These are phyloP conservation scores for Plasmopara halstedii DNA, from an alignment of 352 stramenopile genomes.

Conservation along the genomic window DNA sequence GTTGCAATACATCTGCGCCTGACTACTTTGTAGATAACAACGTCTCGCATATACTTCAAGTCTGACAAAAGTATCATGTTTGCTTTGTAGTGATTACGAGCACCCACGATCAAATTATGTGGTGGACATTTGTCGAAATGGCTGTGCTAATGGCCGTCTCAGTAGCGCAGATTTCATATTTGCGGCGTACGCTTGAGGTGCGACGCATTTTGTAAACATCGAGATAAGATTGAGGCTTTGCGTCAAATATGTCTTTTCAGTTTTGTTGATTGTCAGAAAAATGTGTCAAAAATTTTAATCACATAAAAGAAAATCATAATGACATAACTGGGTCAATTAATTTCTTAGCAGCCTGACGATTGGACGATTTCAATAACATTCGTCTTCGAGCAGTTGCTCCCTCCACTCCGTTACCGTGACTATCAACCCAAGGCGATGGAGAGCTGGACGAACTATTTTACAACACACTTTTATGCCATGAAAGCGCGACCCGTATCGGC, in stretches of 20 bases:
- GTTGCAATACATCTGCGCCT: too few relatives aligned
- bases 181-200: conserved; percentile 79
- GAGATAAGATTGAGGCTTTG: too few relatives aligned
- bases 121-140: conserved; percentile 77
- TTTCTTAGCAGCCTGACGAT: conserved; percentile 7
- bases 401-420: not conserved
- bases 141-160: conserved; percentile 59
- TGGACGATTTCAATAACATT: conserved; percentile 8
- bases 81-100: conserved; percentile 67
- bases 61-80: not conserved
- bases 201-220: conserved; percentile 79
- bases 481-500: conserved; percentile 75
- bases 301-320: too few relatives aligned
- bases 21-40: too few relatives aligned
- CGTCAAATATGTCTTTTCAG: too few relatives aligned
- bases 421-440: conserved; percentile 26
- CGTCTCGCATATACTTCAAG: too few relatives aligned
- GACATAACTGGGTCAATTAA: too few relatives aligned
- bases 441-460: conserved; percentile 65
- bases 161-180: conserved; percentile 77
- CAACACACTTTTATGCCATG: conserved; percentile 78
- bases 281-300: too few relatives aligned
- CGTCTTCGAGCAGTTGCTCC: not conserved
- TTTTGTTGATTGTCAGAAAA: too few relatives aligned
- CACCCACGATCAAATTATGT: conserved; percentile 76